A percentile compares a stretch with the other conserved stretches of the same genome.
These are phyloP conservation scores for Stagonosporopsis tanaceti DNA, from an alignment of 2,329 filamentous ascomycete species.

Conservation along the genomic window DNA sequence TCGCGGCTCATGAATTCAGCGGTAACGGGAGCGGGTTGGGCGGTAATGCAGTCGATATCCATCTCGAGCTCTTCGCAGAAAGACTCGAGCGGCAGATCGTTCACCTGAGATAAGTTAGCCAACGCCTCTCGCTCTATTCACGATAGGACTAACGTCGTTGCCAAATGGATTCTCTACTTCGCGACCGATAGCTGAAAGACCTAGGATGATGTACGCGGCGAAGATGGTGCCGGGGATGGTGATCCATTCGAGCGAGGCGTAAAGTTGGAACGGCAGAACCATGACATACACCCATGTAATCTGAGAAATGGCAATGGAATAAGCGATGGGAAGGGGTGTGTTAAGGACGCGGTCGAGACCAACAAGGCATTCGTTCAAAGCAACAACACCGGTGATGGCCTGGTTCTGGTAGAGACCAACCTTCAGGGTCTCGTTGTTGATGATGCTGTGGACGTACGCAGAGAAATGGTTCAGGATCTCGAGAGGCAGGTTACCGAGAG, in stretches of 20 bases:
- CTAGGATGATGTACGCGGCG: constrained; percentile 84
- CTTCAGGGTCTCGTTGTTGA: constrained; percentile 63
- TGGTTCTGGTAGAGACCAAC: constrained; percentile 67
- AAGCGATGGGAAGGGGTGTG: constrained; percentile 83
- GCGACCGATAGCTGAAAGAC: constrained; percentile 76
- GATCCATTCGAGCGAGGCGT: constrained; percentile 69
- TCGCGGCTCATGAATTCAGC: constrained; percentile 60
- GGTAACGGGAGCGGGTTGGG: constrained; percentile 60
- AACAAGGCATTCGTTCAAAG: constrained; percentile 75
- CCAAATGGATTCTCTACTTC: constrained; percentile 90
- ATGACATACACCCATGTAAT: constrained; percentile 87
- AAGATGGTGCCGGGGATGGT: constrained; percentile 78
- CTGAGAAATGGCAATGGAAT: constrained; percentile 83
- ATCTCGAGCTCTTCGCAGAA: constrained; percentile 78
- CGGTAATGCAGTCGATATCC: constrained; percentile 78
- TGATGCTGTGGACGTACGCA: constrained; percentile 69
- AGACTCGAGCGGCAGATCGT: constrained; percentile 69
- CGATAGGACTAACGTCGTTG: constrained; percentile 65
- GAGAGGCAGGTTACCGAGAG: constrained; percentile 82
- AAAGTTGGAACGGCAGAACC: constrained; percentile 82
- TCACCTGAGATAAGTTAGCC: constrained; percentile 44
- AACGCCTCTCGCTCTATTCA: no score
- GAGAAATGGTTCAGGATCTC: constrained; percentile 80
- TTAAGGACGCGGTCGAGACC: constrained; percentile 80
- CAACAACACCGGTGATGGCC: constrained; percentile 66